These are phyloP conservation scores for Beauveria sp. DNA, from an alignment of 2,329 filamentous ascomycete species.

Conservation along the genomic window DNA sequence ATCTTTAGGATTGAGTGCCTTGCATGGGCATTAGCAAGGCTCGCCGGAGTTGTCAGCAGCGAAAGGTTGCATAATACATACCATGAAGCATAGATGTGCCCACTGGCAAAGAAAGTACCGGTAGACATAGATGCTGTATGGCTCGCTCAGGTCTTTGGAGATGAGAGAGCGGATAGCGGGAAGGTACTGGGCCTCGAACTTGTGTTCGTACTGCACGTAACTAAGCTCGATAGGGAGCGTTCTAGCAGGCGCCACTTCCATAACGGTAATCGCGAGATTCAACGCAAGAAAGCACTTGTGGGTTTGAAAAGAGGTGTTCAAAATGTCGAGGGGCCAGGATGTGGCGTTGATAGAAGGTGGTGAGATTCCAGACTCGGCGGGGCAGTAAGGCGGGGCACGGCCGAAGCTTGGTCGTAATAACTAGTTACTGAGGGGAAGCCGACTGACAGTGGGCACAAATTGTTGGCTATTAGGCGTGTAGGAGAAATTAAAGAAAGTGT, in stretches of 20 bases:
- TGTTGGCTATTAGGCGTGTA: neutral
- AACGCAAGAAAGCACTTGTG: too few relatives aligned
- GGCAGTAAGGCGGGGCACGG: constrained; percentile 5
- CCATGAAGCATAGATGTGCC: constrained; percentile 96
- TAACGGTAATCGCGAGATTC: neutral
- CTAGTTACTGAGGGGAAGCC: neutral
- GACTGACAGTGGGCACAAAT: neutral
- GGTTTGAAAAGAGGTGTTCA: neutral
- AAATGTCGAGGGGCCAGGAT: neutral
- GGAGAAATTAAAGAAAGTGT: neutral
- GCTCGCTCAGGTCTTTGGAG: constrained; percentile 91
- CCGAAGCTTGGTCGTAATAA: neutral
- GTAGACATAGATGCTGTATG: constrained; percentile 99
- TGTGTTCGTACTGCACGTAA: constrained; percentile 56
- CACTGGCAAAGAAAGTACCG: constrained; percentile 97
- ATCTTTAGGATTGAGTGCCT: constrained; percentile 55
- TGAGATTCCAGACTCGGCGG: constrained; percentile 5
- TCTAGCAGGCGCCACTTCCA: constrained; percentile 26
- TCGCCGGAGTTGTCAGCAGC: constrained; percentile 9
- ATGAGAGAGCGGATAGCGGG: constrained; percentile 87
- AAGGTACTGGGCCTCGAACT: constrained; percentile 58
- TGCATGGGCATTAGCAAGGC: neutral
- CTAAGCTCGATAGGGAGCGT: constrained; percentile 39
- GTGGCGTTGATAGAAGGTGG: constrained; percentile 1
- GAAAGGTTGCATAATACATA: constrained; percentile 28